These are phyloP conservation scores for Cladophialophora exuberans DNA, from an alignment of 2,329 filamentous ascomycete species.

Conservation along the genomic window DNA sequence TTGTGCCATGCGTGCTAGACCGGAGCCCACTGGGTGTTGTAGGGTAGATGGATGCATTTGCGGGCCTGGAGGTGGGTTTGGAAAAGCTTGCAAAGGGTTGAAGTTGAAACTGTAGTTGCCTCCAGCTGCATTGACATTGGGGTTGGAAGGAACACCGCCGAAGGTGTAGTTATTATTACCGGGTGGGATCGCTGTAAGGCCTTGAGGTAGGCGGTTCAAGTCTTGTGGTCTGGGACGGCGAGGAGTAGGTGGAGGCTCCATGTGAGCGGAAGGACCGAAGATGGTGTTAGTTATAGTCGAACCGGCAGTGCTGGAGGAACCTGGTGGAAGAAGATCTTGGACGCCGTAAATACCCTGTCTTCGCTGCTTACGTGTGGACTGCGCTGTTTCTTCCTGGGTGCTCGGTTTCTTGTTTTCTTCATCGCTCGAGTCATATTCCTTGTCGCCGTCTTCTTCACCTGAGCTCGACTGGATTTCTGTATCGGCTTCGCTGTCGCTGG, in stretches of 20 bases:
- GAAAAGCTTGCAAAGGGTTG: not conserved
- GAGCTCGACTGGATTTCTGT: slow-evolving; percentile 14
- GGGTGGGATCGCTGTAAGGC: no score
- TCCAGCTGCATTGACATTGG: slow-evolving; percentile 3
- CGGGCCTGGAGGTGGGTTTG: not conserved
- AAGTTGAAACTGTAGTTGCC: slow-evolving; percentile 8
- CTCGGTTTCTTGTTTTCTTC: slow-evolving; percentile 9
- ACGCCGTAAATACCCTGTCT: slow-evolving; percentile 24
- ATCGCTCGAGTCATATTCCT: slow-evolving; percentile 3
- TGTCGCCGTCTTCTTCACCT: not conserved
- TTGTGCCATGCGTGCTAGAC: slow-evolving; percentile 10
- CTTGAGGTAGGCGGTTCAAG: no score
- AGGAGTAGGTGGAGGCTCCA: no score
- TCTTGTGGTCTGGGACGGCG: no score
- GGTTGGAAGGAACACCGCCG: slow-evolving; percentile 13
- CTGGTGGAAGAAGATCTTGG: slow-evolving; percentile 18
- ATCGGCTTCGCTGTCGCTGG: slow-evolving; percentile 17
- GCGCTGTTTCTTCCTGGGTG: not conserved
- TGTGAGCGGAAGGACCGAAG: no score
- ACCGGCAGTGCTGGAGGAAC: not conserved
- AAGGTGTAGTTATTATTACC: slow-evolving; percentile 16
- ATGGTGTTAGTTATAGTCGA: no score
- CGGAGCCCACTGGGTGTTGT: slow-evolving; percentile 3
- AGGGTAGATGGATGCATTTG: not conserved
- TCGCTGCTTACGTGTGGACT: slow-evolving; percentile 4